phyloP scores from a whole-genome alignment of 2,329 filamentous ascomycete species.

The Scedosporium dehoogii region DNA sequence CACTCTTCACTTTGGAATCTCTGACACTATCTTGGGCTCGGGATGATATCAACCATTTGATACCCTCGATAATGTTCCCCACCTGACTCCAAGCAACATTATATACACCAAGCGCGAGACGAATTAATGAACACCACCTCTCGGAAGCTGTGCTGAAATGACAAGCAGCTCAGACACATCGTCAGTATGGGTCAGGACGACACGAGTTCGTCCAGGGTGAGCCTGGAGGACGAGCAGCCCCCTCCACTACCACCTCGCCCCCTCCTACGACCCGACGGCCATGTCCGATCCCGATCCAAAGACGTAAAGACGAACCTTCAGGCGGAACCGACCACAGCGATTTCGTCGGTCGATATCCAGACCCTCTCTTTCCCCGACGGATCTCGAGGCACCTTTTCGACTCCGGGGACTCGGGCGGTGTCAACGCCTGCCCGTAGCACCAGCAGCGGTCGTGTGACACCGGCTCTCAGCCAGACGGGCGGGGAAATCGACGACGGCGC shows the following conservation, averaged over 20 bases:
- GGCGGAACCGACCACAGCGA: slow-evolving; percentile 70
- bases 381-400: slow-evolving; percentile 53
- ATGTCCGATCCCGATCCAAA: not conserved
- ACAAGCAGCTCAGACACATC: not conserved
- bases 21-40: no score
- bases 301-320: slow-evolving; percentile 24
- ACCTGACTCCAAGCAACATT: not conserved
- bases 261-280: slow-evolving; percentile 19
- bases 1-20: no score
- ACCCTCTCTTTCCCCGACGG: slow-evolving; percentile 65
- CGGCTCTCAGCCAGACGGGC: slow-evolving; percentile 19
- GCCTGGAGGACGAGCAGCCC: slow-evolving; percentile 25
- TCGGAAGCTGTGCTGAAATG: slow-evolving; percentile 1
- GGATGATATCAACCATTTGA: no score
- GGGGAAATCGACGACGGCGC: slow-evolving; percentile 51
- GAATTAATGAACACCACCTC: not conserved
- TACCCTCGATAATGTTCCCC: no score
- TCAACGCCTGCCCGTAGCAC: slow-evolving; percentile 22
- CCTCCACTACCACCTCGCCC: slow-evolving; percentile 48
- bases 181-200: slow-evolving; percentile 6
- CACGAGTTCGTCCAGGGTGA: not conserved
- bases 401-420: slow-evolving; percentile 22
- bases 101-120: not conserved
- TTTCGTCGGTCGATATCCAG: slow-evolving; percentile 73
- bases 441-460: slow-evolving; percentile 29